Base-by-base conservation (phyloP, 495 filamentous ascomycete genomes). In the Daldinia caldariorum region DNA sequence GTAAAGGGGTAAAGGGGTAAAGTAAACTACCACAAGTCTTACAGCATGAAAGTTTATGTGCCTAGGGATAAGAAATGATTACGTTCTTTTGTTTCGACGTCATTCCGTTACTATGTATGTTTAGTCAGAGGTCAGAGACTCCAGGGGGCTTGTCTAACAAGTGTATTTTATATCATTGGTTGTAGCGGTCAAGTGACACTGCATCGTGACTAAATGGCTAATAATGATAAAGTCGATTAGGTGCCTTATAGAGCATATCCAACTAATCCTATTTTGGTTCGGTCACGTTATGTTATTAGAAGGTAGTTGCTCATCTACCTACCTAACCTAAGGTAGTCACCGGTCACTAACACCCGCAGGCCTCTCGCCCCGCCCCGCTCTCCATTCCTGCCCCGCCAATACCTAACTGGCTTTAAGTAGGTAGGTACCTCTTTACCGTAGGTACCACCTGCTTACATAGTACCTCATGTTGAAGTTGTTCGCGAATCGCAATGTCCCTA, bases 261-360 rank as follows among this genome's bases (percentile, higher is more conserved):
- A 13, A n/a, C 53, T 70, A 70, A 18, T 43, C 38, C 57, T 34
- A 58, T 70, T 70, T 65, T 51, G 41, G 67, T 29, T 70, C 62
- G 67, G 67, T 71, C 64, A 67, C 64, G 69, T 56, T 67, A 31
- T 35, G 6, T 47, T 20, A 61, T 35, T 35, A 35, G 26, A 1
- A 35, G 34, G 6, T 35, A 10, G 34, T 63, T 47, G 18, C 43
- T 47, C 43, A 47, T 47, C 18, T n/a, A n/a, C n/a, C n/a, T n/a
- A n/a, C n/a, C n/a, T n/a, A n/a, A n/a, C n/a, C n/a, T 41, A 1
- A 26, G 26, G 26, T 26, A 34, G 26, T 64, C 50, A 67, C 61
- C 68, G 60, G 56, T 61, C 60, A 65, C 38, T 72, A 29, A 53
- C 54, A 49, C 37, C 22, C 47, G 43, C 53, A 58, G n/a, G 26